These are phyloP conservation scores for Polygonum maritimum DNA, from an alignment of 148 eudicot genomes.

Conservation along the genomic window DNA sequence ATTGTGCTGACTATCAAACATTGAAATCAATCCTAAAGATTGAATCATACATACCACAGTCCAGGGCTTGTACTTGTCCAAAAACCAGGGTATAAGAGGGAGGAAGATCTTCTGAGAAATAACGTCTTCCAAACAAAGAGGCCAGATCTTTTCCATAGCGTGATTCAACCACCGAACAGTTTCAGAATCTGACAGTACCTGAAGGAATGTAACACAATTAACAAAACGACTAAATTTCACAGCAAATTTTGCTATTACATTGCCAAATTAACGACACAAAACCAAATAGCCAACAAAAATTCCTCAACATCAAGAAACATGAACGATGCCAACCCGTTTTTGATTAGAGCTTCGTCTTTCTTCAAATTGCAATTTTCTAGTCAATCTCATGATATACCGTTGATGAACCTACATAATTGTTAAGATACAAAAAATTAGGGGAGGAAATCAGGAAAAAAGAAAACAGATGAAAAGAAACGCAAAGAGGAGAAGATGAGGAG, in stretches of 20 bases:
- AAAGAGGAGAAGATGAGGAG: not conserved
- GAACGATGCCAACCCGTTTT: constrained; percentile 48
- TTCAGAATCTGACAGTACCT: constrained; percentile 47
- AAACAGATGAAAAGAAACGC: not conserved
- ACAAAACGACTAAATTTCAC: not conserved
- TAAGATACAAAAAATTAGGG: no score
- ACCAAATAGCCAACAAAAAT: no score
- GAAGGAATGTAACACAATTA: not conserved
- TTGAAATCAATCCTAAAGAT: not conserved
- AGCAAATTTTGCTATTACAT: not conserved
- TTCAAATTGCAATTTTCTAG: constrained; percentile 55
- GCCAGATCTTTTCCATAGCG: constrained; percentile 83
- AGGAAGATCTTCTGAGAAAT: constrained; percentile 83
- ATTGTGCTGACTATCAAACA: not conserved
- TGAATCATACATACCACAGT: constrained; percentile 33
- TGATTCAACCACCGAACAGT: constrained; percentile 88
- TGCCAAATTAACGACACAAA: no score
- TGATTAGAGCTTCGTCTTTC: constrained; percentile 62
- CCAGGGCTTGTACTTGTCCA: constrained; percentile 96
- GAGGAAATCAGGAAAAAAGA: no score
- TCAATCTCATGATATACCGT: constrained; percentile 46
- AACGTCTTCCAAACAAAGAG: constrained; percentile 73
- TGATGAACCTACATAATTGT: constrained; percentile 37
- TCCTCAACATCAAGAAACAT: not conserved
- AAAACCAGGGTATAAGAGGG: constrained; percentile 86